Percentiles rank a stretch among this genome's conserved stretches.
Evolutionary conservation across 2,329 filamentous ascomycete genomes (phyloP).

Genomic region (Fusarium sp.): DNA sequence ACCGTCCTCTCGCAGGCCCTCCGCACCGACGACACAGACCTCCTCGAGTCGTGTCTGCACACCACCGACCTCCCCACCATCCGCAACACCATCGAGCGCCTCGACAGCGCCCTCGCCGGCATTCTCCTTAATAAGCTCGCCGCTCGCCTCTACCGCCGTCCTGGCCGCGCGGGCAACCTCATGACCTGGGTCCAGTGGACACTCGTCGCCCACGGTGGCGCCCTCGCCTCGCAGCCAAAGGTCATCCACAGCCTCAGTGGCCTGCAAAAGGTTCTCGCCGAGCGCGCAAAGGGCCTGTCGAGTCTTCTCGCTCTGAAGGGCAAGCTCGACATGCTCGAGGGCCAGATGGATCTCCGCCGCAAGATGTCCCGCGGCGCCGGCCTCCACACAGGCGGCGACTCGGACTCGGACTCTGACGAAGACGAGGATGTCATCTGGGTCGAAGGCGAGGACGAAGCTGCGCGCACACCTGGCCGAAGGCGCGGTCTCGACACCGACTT

Average conservation of each 20-base stretch:
- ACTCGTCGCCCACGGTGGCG: conserved; percentile 89
- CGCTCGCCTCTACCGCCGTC: conserved; percentile 85
- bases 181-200: conserved; percentile 98
- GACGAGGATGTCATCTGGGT: conserved; percentile 85
- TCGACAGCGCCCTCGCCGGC: conserved; percentile 86
- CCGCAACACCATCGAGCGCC: conserved; percentile 86
- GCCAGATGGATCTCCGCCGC: conserved; percentile 84
- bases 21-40: conserved; percentile 86
- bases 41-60: conserved; percentile 92
- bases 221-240: conserved; percentile 86
- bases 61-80: conserved; percentile 81
- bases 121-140: conserved; percentile 84
- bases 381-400: conserved; percentile 59
- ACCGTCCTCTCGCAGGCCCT: conserved; percentile 95
- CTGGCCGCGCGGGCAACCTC: conserved; percentile 87
- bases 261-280: conserved; percentile 86
- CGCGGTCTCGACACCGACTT: conserved; percentile 50
- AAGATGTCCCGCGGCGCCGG: conserved; percentile 66
- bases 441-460: conserved; percentile 82
- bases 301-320: conserved; percentile 90
- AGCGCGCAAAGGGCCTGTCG: conserved; percentile 83
- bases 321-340: conserved; percentile 92
- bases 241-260: conserved; percentile 80
- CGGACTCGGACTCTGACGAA: conserved; percentile 61
- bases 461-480: conserved; percentile 57